phyloP scores from a whole-genome alignment of 352 stramenopile genomes.

The Blastocystis sp. region DNA sequence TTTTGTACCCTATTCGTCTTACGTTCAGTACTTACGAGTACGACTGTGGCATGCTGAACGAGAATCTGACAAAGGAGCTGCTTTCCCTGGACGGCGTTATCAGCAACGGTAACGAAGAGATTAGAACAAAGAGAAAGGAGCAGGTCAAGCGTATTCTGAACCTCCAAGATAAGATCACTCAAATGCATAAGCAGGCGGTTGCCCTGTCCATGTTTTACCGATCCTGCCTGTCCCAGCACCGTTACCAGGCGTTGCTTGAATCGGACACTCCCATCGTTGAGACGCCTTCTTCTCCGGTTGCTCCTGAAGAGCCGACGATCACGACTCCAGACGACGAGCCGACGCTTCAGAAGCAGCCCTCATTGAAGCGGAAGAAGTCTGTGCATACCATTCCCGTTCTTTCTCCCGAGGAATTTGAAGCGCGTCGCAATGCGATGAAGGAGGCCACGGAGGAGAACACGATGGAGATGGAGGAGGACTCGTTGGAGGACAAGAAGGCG shows the following conservation, averaged over 20 bases:
- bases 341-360: conserved; percentile 7
- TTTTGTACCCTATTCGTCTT: conserved; percentile 44
- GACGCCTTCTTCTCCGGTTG: conserved; percentile 6
- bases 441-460: neutral
- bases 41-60: conserved; percentile 67
- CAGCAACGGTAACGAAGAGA: conserved; percentile 69
- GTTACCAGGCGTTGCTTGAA: conserved; percentile 49
- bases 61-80: conserved; percentile 65
- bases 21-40: conserved; percentile 69
- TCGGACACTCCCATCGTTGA: neutral
- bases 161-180: conserved; percentile 31
- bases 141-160: conserved; percentile 41
- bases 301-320: neutral
- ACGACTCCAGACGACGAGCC: neutral
- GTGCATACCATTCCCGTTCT: conserved; percentile 45
- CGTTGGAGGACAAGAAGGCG: conserved; percentile 4
- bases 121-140: conserved; percentile 46
- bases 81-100: conserved; percentile 45
- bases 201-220: conserved; percentile 66
- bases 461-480: neutral
- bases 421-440: neutral
- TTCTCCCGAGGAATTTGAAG: conserved; percentile 64
- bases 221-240: conserved; percentile 10
- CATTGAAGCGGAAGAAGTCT: conserved; percentile 39
- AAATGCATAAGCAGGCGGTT: conserved; percentile 39